A percentile compares a stretch with the other conserved stretches of the same genome.
Conservation (phyloP, 208 protist species). For the Histomonas meleagridis region DNA sequence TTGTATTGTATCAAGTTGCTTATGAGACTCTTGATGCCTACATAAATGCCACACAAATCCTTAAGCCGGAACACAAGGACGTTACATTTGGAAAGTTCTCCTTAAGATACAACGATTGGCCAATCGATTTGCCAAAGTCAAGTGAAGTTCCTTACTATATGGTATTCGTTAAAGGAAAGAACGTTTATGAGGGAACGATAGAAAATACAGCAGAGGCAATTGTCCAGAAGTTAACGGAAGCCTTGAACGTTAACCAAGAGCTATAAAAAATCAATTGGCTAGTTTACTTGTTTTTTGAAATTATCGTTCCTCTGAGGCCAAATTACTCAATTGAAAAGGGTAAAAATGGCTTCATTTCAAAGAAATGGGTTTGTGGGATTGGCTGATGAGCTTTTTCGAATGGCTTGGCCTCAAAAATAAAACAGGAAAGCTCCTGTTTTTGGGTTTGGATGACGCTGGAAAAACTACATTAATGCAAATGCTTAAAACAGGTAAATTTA, state of each 20-base stretch:
- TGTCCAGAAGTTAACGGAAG: background rate
- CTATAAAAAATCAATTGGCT: conserved; percentile 21
- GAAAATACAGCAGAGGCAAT: background rate
- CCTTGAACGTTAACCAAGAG: background rate
- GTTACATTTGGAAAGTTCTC: background rate
- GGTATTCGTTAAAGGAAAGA: background rate
- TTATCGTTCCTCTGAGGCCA: too few relatives aligned
- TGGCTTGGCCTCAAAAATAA: conserved; percentile 63
- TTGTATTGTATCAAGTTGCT: background rate
- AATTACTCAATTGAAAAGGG: too few relatives aligned
- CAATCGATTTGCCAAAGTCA: background rate
- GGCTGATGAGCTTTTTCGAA: conserved; percentile 37
- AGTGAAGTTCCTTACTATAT: background rate
- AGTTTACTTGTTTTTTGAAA: too few relatives aligned
- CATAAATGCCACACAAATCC: background rate
- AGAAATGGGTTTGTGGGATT: conserved; percentile 36
- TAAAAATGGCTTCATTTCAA: too few relatives aligned
- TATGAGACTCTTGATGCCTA: background rate
- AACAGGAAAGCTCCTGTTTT: conserved; percentile 85
- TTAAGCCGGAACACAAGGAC: background rate
- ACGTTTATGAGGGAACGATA: background rate
- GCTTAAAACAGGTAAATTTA: background rate
- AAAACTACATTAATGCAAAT: conserved; percentile 86
- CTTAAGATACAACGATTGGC: background rate
- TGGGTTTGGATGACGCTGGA: conserved; percentile 98